These are phyloP conservation scores for Backusella westeae DNA, from an alignment of 192 early-diverging fungal genomes.

Conservation along the genomic window DNA sequence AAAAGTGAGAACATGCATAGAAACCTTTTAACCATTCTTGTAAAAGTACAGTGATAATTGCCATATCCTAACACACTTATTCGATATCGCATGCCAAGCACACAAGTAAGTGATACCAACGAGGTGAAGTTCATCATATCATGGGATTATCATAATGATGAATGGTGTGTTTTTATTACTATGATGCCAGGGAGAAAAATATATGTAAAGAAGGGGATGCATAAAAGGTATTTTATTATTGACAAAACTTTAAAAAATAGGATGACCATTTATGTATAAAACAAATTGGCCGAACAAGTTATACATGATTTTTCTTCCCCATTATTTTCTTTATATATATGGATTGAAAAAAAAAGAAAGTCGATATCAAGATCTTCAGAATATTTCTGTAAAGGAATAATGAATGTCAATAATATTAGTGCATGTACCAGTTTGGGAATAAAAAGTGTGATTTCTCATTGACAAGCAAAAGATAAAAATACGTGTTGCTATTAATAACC, in stretches of 20 bases:
- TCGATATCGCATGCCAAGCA: neutral
- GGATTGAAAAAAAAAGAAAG: neutral
- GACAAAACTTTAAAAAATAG: neutral
- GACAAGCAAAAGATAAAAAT: neutral
- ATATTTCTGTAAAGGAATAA: neutral
- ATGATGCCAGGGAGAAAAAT: neutral
- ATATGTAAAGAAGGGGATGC: neutral
- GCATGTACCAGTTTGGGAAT: neutral
- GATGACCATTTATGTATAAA: neutral
- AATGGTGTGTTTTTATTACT: neutral
- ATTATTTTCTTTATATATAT: neutral
- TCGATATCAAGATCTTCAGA: neutral
- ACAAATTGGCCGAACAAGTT: neutral
- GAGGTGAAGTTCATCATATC: neutral
- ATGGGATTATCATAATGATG: neutral
- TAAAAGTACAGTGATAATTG: neutral
- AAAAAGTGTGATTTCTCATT: neutral
- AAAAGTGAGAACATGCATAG: neutral
- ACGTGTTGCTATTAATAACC: neutral
- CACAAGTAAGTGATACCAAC: neutral
- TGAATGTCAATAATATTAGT: neutral
- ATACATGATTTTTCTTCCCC: too few relatives aligned
- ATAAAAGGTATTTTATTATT: neutral
- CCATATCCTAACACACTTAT: neutral
- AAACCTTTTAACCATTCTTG: neutral